Base-by-base conservation (phyloP, 192 early-diverging fungal genomes). In the Haplosporangium gracile region DNA sequence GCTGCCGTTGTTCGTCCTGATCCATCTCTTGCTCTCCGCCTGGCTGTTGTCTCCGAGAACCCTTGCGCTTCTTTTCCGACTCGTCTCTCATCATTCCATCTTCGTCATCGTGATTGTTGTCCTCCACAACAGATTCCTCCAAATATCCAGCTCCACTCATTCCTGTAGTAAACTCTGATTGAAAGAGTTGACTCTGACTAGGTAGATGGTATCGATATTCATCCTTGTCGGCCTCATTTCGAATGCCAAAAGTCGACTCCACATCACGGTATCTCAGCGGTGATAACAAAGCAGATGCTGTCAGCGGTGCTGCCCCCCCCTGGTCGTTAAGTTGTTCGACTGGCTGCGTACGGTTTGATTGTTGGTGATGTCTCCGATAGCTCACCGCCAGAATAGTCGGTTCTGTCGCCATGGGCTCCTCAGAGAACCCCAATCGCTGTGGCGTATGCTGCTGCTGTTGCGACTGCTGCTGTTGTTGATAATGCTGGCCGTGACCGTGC, bases 371-470 rank as follows among this genome's bases (percentile, higher is more conserved):
- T 9, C 43, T 43, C 5, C n/a, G 8, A 9, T 70, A 69, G 45
- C 29, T 53, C 0, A 68, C 42, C 38, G 70, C 42, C 26, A 77
- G 40, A 42, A 82, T 72, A 5, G 81, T 72, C 16, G 81, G 55
- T 15, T 79, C 77, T 22, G 63, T 74, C 5, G 49, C 38, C 38
- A 45, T 45, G 8, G 70, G 36, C 8, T 77, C 81, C 22, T 76
- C 74, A 4, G 79, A 74, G 18, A 71, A 47, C 39, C 74, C 39
- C 5, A 47, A 20, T 34, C 7, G 65, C 63, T 40, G 38, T 4
- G 36, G 36, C 36, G 36, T 36, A 36, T 80, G 72, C n/a, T 74
- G 38, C 13, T 75, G 74, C 9, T 76, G 72, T n/a, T 83, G 76
- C 45, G 78, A 72, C 15, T 74, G 69, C 42, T 82, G 70, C 42